Evolutionary conservation across 352 stramenopile genomes (phyloP).

Genomic region (Phytophthora pseudosyringae): DNA sequence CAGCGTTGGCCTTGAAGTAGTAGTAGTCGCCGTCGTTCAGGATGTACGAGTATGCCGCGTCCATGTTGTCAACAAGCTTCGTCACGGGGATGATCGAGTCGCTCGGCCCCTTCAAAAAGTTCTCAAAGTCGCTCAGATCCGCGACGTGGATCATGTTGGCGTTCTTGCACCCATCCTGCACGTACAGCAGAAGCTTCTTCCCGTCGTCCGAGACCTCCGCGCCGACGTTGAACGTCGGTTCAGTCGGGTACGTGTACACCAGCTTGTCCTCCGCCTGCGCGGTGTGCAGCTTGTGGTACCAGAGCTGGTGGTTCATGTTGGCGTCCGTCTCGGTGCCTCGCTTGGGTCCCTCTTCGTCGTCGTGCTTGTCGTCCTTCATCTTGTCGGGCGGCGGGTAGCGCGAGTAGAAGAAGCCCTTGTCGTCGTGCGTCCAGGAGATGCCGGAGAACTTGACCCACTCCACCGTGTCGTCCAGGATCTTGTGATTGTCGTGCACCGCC

Average conservation of each 20-base stretch:
- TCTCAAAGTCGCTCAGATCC: constrained; percentile 56
- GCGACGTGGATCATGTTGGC: constrained; percentile 89
- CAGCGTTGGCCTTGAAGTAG: constrained; percentile 88
- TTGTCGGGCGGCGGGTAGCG: constrained; percentile 76
- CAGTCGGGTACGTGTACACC: constrained; percentile 76
- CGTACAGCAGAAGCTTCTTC: constrained; percentile 74
- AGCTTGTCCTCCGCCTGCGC: constrained; percentile 74
- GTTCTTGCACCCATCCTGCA: constrained; percentile 90
- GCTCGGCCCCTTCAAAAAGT: constrained; percentile 46
- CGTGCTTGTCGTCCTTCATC: constrained; percentile 53
- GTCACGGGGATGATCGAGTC: constrained; percentile 54
- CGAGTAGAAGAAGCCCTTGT: constrained; percentile 89
- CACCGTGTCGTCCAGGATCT: constrained; percentile 78
- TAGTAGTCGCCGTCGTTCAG: constrained; percentile 89
- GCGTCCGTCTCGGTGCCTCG: constrained; percentile 79
- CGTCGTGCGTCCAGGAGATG: constrained; percentile 85
- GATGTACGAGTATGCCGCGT: constrained; percentile 85
- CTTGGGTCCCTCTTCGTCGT: constrained; percentile 52
- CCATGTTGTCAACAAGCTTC: constrained; percentile 90
- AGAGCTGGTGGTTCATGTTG: constrained; percentile 84
- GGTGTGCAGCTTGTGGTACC: constrained; percentile 80
- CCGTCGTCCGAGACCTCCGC: constrained; percentile 81
- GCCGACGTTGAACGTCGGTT: constrained; percentile 76
- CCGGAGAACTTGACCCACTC: constrained; percentile 91
- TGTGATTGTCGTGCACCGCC: constrained; percentile 69